A percentile compares a stretch with the other conserved stretches of the same genome.
These are phyloP conservation scores for Hygrophoropsis aurantiaca DNA, from an alignment of 768 basidiomycete species.

Conservation along the genomic window DNA sequence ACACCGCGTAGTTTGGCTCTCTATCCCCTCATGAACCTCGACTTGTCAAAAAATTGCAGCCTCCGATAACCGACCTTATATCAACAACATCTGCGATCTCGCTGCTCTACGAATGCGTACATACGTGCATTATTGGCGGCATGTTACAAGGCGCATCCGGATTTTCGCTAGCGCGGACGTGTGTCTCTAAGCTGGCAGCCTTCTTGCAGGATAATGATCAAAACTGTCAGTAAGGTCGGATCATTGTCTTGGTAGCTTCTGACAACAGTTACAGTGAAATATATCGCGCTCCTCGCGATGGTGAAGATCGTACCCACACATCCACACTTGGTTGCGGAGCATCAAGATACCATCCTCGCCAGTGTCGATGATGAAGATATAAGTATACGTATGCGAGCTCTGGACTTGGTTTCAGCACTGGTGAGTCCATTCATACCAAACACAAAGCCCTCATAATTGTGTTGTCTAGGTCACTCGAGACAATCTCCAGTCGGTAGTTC, in stretches of 20 bases:
- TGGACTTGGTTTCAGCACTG: conserved; percentile 93
- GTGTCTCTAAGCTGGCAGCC: conserved; percentile 89
- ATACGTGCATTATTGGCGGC: conserved; percentile 95
- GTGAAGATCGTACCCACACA: conserved; percentile 94
- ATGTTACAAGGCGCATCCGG: conserved; percentile 86
- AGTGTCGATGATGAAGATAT: conserved; percentile 93
- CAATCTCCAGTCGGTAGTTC: conserved; percentile 87
- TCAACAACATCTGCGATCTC: conserved; percentile 95
- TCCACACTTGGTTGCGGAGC: conserved; percentile 84
- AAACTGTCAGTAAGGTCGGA: conserved; percentile 67
- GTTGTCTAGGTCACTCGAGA: conserved; percentile 66
- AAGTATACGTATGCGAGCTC: conserved; percentile 92
- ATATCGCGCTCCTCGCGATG: conserved; percentile 93
- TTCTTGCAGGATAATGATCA: conserved; percentile 94
- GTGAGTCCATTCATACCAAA: conserved; percentile 40
- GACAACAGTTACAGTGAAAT: conserved; percentile 70
- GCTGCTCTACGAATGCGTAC: conserved; percentile 95
- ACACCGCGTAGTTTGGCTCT: conserved; percentile 74
- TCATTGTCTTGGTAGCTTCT: background rate
- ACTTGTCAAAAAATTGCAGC: conserved; percentile 89
- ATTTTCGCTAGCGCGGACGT: conserved; percentile 76
- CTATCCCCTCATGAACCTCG: conserved; percentile 91
- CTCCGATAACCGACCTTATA: conserved; percentile 93
- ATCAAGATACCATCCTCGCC: conserved; percentile 87
- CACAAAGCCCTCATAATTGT: background rate